phyloP scores from a whole-genome alignment of 495 filamentous ascomycete genomes.

The Massariosphaeria phaeospora region DNA sequence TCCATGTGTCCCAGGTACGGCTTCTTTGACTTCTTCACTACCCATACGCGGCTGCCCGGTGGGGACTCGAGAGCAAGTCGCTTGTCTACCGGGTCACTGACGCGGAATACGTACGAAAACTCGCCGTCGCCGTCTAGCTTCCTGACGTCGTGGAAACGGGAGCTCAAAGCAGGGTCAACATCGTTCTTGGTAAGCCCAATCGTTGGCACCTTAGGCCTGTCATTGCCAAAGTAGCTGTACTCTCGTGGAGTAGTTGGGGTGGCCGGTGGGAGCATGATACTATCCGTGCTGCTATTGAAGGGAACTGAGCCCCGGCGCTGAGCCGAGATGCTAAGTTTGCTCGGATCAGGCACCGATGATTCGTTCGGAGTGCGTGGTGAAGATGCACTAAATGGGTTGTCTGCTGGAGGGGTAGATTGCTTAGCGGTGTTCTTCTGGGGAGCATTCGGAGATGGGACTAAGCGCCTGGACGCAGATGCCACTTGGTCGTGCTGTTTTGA shows the following conservation, averaged over 20 bases:
- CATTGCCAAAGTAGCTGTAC: conserved; percentile 46
- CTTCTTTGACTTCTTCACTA: conserved; percentile 88
- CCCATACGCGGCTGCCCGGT: conserved; percentile 59
- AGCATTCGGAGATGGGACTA: not conserved
- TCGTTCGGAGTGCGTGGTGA: conserved; percentile 81
- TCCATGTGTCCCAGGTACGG: conserved; percentile 68
- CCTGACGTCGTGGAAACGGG: conserved; percentile 71
- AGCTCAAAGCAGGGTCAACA: conserved; percentile 61
- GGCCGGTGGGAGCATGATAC: conserved; percentile 55
- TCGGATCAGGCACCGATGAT: conserved; percentile 73
- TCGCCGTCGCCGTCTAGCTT: conserved; percentile 79
- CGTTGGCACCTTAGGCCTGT: conserved; percentile 48
- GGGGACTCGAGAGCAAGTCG: conserved; percentile 26
- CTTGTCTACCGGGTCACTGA: conserved; percentile 45
- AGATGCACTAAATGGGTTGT: conserved; percentile 37
- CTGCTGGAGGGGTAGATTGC: not conserved
- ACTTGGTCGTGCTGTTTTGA: not conserved
- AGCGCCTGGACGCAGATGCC: not conserved
- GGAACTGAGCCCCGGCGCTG: conserved; percentile 40
- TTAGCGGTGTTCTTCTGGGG: not conserved
- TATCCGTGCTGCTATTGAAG: conserved; percentile 42
- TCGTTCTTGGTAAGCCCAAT: conserved; percentile 50
- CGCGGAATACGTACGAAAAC: conserved; percentile 87
- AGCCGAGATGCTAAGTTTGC: conserved; percentile 70
- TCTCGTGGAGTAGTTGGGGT: conserved; percentile 74